Base-by-base conservation (phyloP, 1,139 yeast species). In the Saccharomycopsis phalli region DNA sequence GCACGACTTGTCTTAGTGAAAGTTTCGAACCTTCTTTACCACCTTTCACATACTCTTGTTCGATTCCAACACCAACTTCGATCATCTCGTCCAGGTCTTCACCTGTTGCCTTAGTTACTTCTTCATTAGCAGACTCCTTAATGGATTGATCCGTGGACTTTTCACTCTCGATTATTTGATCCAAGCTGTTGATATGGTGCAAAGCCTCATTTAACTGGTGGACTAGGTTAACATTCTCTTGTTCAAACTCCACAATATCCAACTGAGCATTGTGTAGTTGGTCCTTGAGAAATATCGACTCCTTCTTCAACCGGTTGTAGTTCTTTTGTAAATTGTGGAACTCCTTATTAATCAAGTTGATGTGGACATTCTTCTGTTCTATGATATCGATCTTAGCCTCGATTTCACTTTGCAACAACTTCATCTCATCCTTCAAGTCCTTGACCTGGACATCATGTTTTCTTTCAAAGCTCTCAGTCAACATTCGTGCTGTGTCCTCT, bases 301-400 rank as follows among this genome's bases (percentile, higher is more conserved):
- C 47, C 30, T 44, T 44, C 32, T 44, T 42, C 29, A 44, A 35
- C 17, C 45, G 32, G 17, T 42, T 38, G 34, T 44, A 40, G 25
- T 43, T 45, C 31, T 38, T 44, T 34, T 44, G 44, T 14, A 45
- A 23, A 14, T 25, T 44, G 36, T 45, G 48, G 27, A 45, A 45
- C 27, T 45, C 48, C 23, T 43, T 44, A 22, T 45, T 45, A 13
- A 45, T 45, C 14, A 45, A 26, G 28, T 44, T 45, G 27, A 45
- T 45, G 23, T 45, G 48, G 20, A 37, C 41, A 21, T 45, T 45
- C 31, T 45, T 45, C 29, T 40, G 44, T 7, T 44, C 48, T 17
- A 45, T 43, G 14, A 45, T 37, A 22, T 41, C 42, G 25, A 31
- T 31, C 20, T 43, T 44, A 4, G 45, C 37, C 11, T 37, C 42